Conservation (phyloP, 2,329 filamentous ascomycete genomes). For the Ophiostoma populinum region DNA sequence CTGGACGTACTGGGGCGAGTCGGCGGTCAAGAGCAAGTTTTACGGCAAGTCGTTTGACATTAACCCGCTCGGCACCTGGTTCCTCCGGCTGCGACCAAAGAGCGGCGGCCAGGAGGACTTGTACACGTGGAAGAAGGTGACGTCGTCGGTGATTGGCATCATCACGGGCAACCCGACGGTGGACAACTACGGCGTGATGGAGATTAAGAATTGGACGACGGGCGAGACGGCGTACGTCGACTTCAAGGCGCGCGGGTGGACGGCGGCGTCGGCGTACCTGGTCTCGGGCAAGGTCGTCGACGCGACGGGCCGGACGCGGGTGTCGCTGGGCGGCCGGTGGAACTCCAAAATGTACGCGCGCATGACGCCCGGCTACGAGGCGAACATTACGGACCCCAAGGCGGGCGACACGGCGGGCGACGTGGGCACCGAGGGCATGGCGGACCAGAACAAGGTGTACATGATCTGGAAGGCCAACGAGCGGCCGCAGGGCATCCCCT, state of each 20-base stretch:
- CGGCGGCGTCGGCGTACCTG: constrained; percentile 78
- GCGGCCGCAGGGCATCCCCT: constrained; percentile 71
- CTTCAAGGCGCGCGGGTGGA: constrained; percentile 94
- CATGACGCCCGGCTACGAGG: constrained; percentile 79
- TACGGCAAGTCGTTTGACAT: constrained; percentile 96
- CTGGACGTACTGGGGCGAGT: constrained; percentile 97
- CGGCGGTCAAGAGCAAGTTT: constrained; percentile 88
- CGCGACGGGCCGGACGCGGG: constrained; percentile 58
- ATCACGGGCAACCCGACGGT: constrained; percentile 91
- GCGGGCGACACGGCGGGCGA: neutral
- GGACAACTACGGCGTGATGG: constrained; percentile 97
- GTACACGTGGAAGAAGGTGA: constrained; percentile 98
- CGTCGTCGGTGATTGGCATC: constrained; percentile 92
- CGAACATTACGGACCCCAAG: constrained; percentile 26
- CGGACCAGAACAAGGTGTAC: constrained; percentile 58
- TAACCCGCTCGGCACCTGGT: constrained; percentile 93
- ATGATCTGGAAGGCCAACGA: constrained; percentile 82
- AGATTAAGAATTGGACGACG: constrained; percentile 93
- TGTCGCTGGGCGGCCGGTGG: constrained; percentile 88
- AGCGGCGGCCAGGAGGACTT: constrained; percentile 63
- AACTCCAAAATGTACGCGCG: constrained; percentile 95
- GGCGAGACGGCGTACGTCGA: constrained; percentile 79
- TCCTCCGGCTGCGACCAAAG: constrained; percentile 64
- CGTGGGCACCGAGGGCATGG: constrained; percentile 30
- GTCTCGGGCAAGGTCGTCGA: constrained; percentile 76